A percentile compares a stretch with the other conserved stretches of the same genome.
These are phyloP conservation scores for Syncephalastrum contaminatum DNA, from an alignment of 371 early-diverging fungal species.

Conservation along the genomic window DNA sequence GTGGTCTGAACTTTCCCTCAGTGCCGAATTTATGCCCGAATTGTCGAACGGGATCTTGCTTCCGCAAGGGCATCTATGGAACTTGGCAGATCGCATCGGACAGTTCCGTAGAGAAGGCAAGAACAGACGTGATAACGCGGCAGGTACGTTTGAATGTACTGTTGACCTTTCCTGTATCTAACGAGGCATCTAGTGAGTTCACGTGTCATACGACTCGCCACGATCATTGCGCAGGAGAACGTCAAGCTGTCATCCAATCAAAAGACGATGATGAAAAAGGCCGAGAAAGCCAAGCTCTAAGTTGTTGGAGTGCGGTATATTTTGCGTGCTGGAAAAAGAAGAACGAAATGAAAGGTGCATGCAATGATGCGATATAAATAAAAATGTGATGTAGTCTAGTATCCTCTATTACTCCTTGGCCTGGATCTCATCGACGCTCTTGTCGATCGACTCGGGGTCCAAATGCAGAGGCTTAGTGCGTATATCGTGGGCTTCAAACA, in stretches of 20 bases:
- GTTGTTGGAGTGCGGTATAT: background rate
- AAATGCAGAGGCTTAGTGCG: slow-evolving; percentile 11
- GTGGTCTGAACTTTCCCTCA: slow-evolving; percentile 49
- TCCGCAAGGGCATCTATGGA: slow-evolving; percentile 74
- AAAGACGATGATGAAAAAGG: slow-evolving; percentile 15
- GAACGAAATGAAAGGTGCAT: background rate
- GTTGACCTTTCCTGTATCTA: background rate
- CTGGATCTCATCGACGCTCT: slow-evolving; percentile 97
- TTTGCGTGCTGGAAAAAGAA: background rate
- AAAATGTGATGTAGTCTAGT: too few relatives aligned
- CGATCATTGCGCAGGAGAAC: slow-evolving; percentile 29
- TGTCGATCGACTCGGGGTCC: slow-evolving; percentile 84
- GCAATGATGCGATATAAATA: background rate
- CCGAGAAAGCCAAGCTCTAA: slow-evolving; percentile 2
- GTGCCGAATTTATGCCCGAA: slow-evolving; percentile 54
- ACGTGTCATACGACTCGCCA: slow-evolving; percentile 29
- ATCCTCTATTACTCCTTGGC: slow-evolving; percentile 69
- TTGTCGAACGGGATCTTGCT: slow-evolving; percentile 49
- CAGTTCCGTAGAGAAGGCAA: slow-evolving; percentile 84
- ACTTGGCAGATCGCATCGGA: slow-evolving; percentile 82
- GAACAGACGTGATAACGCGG: slow-evolving; percentile 83
- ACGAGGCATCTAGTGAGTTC: slow-evolving; percentile 23
- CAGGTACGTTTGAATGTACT: slow-evolving; percentile 43
- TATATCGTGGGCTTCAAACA: slow-evolving; percentile 48
- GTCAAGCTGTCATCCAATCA: slow-evolving; percentile 17